Percentiles rank a stretch among this genome's conserved stretches.
These are phyloP conservation scores for Apiospora kogelbergensis DNA, from an alignment of 2,329 filamentous ascomycete species.

Conservation along the genomic window DNA sequence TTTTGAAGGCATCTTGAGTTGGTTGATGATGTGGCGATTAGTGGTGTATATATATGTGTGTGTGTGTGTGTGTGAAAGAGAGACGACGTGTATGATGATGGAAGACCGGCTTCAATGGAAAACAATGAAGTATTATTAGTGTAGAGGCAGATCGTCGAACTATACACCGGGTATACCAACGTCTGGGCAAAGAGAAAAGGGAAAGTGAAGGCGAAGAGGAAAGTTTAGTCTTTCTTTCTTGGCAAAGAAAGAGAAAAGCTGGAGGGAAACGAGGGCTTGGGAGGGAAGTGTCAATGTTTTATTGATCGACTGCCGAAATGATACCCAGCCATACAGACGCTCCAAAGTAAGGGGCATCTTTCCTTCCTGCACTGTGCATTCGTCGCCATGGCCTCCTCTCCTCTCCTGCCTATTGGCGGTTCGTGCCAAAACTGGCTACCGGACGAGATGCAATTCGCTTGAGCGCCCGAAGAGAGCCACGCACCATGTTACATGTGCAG, in stretches of 20 bases:
- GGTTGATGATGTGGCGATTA: background rate
- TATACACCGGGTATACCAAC: slow-evolving; percentile 9
- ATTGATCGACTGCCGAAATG: background rate
- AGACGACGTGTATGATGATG: background rate
- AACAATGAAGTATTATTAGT: background rate
- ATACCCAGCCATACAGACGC: background rate
- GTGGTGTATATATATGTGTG: background rate
- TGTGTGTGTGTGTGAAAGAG: background rate
- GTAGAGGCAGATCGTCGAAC: background rate
- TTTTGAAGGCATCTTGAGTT: background rate
- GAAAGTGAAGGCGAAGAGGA: background rate
- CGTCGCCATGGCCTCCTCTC: background rate
- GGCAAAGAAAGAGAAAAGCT: background rate
- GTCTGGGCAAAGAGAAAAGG: background rate
- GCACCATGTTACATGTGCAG: slow-evolving; percentile 15
- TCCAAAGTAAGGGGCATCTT: background rate
- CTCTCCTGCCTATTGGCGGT: background rate
- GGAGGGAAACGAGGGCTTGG: background rate
- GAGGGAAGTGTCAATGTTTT: background rate
- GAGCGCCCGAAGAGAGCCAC: background rate
- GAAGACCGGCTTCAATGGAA: background rate
- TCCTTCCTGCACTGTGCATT: background rate
- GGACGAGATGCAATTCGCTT: background rate
- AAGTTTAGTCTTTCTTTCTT: background rate
- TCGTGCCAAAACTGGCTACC: background rate